Evolutionary conservation across 352 stramenopile genomes (phyloP), one percentile per base, ranked within the genome.

Genomic region (Bremia lactucae): DNA sequence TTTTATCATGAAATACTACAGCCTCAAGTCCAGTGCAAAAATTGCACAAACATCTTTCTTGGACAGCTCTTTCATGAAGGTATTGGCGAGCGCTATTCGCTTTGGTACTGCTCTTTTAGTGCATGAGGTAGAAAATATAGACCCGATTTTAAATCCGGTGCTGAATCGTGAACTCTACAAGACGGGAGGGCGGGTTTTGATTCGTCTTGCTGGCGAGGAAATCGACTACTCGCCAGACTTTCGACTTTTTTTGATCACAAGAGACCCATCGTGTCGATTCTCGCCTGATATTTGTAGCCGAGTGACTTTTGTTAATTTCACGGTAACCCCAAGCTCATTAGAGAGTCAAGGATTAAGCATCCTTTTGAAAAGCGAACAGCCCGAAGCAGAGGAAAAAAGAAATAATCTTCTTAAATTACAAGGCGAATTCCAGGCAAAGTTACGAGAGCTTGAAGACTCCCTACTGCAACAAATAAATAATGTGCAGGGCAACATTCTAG

Each of bases 181-280:
- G 59, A 98, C 93, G 25, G 96, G 96, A 40, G 96, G 96, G n/a
- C 82, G 96, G 19, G 96, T 96, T 15, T 66, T 99, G 14, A 96
- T 99, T 52, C 83, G 95, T 24, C 83, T 99, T 40, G 96, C 93
- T 26, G 96, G 90, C 11, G 96, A 99, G 66, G 96, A 99, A 48
- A 98, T 99, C 46, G 97, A 99, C 55, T 99, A 99, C 65, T 98
- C 88, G 39, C 96, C 96, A 0, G 89, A 97, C 42, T 99, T 99
- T 65, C 85, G 91, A 45, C 84, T 99, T 24, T 97, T 99, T 59
- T 66, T 99, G n/a, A 96, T 95, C 39, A 99, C 96, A 16, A 91
- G 97, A 52, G 96, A 99, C 57, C 87, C 95, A 31, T 95, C 85
- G 5, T 97, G 96, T 20, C 89, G 94, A 22, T 96, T 99, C 36